Conservation (phyloP, 179 eudicot species). For the Drosera spatulata region DNA sequence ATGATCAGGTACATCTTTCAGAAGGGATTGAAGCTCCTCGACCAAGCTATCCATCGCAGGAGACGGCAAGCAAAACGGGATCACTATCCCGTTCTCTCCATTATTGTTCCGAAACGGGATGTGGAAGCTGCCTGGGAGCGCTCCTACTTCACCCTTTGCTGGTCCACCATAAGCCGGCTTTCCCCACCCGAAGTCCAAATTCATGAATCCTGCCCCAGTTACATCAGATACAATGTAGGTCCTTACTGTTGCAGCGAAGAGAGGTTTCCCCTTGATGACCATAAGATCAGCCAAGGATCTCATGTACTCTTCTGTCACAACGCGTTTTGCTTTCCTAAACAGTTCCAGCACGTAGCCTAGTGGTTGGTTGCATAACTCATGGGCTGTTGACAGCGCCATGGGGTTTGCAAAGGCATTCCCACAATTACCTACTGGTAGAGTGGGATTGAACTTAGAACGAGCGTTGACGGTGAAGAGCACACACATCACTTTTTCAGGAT, state of each 20-base stretch:
- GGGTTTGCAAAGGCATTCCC: constrained; percentile 39
- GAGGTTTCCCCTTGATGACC: constrained; percentile 39
- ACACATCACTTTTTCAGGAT: no score
- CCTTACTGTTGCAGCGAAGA: constrained; percentile 22
- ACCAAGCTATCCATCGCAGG: constrained; percentile 28
- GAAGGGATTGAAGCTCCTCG: constrained; percentile 17
- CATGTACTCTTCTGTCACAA: constrained; percentile 30
- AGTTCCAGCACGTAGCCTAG: constrained; percentile 23
- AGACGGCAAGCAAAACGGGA: constrained; percentile 28
- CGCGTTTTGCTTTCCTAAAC: constrained; percentile 17
- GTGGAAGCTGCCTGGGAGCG: constrained; percentile 11
- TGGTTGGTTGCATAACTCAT: constrained; percentile 11
- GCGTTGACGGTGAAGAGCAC: no score
- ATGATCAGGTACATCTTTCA: no score
- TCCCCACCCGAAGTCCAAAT: constrained; percentile 68
- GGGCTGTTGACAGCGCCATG: constrained; percentile 19
- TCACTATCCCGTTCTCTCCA: constrained; percentile 23
- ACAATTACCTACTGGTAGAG: no score
- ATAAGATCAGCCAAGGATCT: constrained; percentile 47
- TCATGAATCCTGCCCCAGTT: constrained; percentile 33
- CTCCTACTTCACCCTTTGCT: constrained; percentile 4
- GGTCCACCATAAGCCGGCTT: constrained; percentile 33
- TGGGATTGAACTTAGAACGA: no score
- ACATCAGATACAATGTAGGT: constrained; percentile 46
- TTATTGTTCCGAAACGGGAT: constrained; percentile 7